These are phyloP conservation scores for Citrus trifoliata DNA, from an alignment of 345 rosid genomes.

Conservation along the genomic window DNA sequence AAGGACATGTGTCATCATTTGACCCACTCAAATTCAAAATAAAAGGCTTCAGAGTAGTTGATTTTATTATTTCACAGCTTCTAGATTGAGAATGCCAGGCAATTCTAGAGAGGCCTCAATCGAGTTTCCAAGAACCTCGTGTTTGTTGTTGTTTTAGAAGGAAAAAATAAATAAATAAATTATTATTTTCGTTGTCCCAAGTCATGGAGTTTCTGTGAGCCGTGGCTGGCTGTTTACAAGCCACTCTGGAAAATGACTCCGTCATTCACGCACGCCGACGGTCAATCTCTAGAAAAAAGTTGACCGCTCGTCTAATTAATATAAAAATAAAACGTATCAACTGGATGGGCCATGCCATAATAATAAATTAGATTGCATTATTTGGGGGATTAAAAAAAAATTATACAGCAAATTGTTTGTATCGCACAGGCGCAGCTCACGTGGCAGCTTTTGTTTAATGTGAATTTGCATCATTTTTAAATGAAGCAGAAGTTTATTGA, in stretches of 20 bases:
- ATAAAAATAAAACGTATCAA: no score
- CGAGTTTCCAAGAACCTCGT: background rate
- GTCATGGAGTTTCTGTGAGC: background rate
- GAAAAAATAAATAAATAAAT: accelerated
- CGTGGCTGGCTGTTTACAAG: no score
- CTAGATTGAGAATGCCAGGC: background rate
- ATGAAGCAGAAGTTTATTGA: no score
- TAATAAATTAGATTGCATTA: no score
- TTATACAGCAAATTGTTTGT: no score
- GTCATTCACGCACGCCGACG: background rate
- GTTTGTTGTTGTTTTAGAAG: background rate
- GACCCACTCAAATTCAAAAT: background rate
- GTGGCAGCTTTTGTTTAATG: no score
- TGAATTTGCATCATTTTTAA: no score
- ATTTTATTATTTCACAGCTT: no score
- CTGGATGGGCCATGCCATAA: no score
- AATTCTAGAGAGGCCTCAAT: background rate
- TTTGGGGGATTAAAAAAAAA: no score
- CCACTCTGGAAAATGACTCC: background rate
- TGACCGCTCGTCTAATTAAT: background rate
- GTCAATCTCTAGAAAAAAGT: background rate
- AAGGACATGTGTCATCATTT: background rate
- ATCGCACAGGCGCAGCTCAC: no score
- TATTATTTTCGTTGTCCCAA: background rate
- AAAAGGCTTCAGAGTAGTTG: background rate